Evolutionary conservation across 2,329 filamentous ascomycete species (phyloP), one percentile per base, ranked within the genome.

Genomic region (Coniochaeta sp.): DNA sequence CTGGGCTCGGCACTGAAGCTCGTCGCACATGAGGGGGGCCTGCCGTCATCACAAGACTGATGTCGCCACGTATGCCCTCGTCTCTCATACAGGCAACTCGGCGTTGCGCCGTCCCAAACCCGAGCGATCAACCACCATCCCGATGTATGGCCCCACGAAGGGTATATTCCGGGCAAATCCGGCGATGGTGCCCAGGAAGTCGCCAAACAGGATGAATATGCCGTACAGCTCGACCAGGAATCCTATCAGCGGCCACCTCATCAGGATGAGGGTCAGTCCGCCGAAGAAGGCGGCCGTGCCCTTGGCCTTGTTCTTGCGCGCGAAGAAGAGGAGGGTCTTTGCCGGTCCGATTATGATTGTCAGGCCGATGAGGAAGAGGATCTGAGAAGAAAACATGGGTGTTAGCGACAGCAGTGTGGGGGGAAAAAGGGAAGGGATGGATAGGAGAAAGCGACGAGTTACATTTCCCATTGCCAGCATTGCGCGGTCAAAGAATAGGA

Each of bases 391-490:
- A 40, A 33, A 38, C 43, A 40, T 3, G 34, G 3, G 34, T 36
- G 34, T 31, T 31, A 31, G 34, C 34, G 34, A 12, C 12, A 36
- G 34, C 6, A 12, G 34, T 9, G 7, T 12, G 31, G 12, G 24
- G 40, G 40, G 40, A 44, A n/a, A n/a, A 24, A 47, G 14, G 43
- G 43, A 50, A 43, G 22, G 50, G 1, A 58, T 28, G 36, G 50
- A 58, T 62, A 61, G 61, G 62, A 58, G 63, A 31, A 58, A 62
- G 43, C n/a, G 4, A 34, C 34, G 55, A 72, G 79, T 70, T 83
- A 93, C 89, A 72, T 98, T 98, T 78, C 95, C 95, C 95, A 98
- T 98, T 67, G 93, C 93, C 60, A 99, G 86, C 91, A 98, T 93
- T 70, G 95, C 91, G 66, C 95, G 87, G 77, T 99, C 95, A 79